Percentiles rank a stretch among this genome's conserved stretches.
These are phyloP conservation scores for Umbelopsis sp. DNA, from an alignment of 192 early-diverging fungal species.

Conservation along the genomic window DNA sequence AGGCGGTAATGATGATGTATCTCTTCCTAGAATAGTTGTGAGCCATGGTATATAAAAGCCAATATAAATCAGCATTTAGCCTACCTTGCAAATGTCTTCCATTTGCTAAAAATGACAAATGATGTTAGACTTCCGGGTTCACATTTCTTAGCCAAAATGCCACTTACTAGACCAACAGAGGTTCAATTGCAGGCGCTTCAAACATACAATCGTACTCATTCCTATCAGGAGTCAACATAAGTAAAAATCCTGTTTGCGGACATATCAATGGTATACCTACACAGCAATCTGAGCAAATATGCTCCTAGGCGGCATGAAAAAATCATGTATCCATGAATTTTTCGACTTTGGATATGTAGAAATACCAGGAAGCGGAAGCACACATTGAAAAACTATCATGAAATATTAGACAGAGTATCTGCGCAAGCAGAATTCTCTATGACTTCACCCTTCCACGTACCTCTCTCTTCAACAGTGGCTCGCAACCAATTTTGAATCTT, in stretches of 20 bases:
- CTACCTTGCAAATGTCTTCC: slow-evolving; percentile 15
- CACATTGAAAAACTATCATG: not conserved
- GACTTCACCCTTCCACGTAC: not conserved
- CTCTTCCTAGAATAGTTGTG: not conserved
- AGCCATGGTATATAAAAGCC: not conserved
- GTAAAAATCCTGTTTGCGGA: not conserved
- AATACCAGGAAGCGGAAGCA: slow-evolving; percentile 12
- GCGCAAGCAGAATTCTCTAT: not conserved
- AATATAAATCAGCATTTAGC: not conserved
- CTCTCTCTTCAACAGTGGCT: slow-evolving; percentile 11
- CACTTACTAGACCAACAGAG: slow-evolving; percentile 8
- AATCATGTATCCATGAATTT: not conserved
- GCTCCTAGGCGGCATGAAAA: slow-evolving; percentile 8
- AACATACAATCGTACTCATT: slow-evolving; percentile 20
- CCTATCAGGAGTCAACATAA: not conserved
- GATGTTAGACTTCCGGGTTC: not conserved
- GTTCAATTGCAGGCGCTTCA: slow-evolving; percentile 14
- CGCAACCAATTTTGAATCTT: not conserved
- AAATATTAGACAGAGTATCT: not conserved
- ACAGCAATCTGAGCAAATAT: slow-evolving; percentile 13
- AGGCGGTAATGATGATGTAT: too few relatives aligned
- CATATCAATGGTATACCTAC: not conserved
- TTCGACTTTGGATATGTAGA: not conserved
- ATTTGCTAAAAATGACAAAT: not conserved
- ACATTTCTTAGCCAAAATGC: not conserved